Evolutionary conservation across 2,329 filamentous ascomycete species (phyloP), one percentile per base, ranked within the genome.

Genomic region (Beauveria medogensis): DNA sequence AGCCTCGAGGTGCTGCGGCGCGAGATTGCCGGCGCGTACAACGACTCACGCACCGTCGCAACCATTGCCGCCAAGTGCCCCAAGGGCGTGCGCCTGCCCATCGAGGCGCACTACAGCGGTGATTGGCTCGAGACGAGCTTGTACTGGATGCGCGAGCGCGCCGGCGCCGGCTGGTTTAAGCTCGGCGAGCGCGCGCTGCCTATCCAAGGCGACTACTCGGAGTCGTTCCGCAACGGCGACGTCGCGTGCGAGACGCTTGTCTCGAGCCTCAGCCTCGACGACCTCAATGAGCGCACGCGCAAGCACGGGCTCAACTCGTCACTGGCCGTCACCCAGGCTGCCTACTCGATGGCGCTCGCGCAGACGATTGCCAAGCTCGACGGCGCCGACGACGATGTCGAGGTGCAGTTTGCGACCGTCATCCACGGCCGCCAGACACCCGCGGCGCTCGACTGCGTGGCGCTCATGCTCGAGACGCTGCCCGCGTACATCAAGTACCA

Each of bases 61-160:
- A 12, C 20, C 20, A 48, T 59, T 40, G 44, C 62, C 20, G 18
- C 54, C 59, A 48, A 50, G 46, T 48, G 51, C 47, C 52, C 51
- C 24, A 53, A 40, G 24, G 58, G 62, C 16, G 62, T 61, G 34
- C 46, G 55, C 34, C 57, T 61, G 34, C 60, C 53, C n/a, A 52
- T 64, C 22, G 51, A 60, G 51, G 58, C 41, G 30, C 58, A 60
- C 51, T 60, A 60, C 51, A 61, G 57, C 46, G 48, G 48, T 3
- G 61, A 63, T 43, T 64, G 63, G 61, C 55, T 61, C 12, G 61
- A 61, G 44, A 64, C 63, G n/a, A 63, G 55, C 47, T 12, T 53
- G 53, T 58, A 63, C 51, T 64, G 63, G 63, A 56, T 55, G 61
- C 60, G 40, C 37, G 62, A 30, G 48, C 46, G 52, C 26, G 47